Base-by-base conservation (phyloP, 176 grass and related monocot genomes). In the Paspalum vaginatum region DNA sequence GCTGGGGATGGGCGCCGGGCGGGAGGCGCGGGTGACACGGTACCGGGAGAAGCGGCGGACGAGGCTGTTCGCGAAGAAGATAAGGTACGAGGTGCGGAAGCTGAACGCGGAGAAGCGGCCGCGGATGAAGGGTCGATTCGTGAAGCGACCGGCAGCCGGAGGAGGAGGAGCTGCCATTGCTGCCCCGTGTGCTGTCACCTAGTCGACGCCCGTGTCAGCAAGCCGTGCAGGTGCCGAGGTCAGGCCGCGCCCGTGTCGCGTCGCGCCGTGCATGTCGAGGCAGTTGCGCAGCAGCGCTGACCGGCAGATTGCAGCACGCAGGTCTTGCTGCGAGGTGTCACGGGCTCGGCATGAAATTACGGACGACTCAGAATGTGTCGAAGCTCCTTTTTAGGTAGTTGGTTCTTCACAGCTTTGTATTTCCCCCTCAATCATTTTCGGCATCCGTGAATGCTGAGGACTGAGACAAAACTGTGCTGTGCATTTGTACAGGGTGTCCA, bases 61-160 rank as follows among this genome's bases (percentile, higher is more conserved):
- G 72, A 68, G 96, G 86, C 87, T 99, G 79, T 99, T 95, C 82
- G 86, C 96, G 5, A 99, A 99, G 90, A 99, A 99, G 88, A 99
- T 99, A 49, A 86, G 96, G 68, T 99, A 99, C 82, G 92, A 99
- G 86, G 96, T 99, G 86, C 84, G 96, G 37, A 99, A 95, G 80
- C 91, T 99, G 38, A 99, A 99, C 75, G 96, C 96, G 2, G 92
- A 99, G 92, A 99, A 99, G 83, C 86, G 96, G 52, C 92, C 96
- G 4, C 80, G 96, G 66, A 99, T 99, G 88, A 99, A 99, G 78
- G 96, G 96, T 47, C 90, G 96, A 10, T 99, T 99, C 79, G 92
- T 95, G 48, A 99, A 99, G 86, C 87, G 92, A 43, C 21, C 86
- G 43, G 55, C 40, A 0, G 27, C 72, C 27, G 80, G 49, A 32